Evolutionary conservation across 176 grass and related monocot species (phyloP), one percentile per base, ranked within the genome.

Genomic region (Triticum dicoccoides): DNA sequence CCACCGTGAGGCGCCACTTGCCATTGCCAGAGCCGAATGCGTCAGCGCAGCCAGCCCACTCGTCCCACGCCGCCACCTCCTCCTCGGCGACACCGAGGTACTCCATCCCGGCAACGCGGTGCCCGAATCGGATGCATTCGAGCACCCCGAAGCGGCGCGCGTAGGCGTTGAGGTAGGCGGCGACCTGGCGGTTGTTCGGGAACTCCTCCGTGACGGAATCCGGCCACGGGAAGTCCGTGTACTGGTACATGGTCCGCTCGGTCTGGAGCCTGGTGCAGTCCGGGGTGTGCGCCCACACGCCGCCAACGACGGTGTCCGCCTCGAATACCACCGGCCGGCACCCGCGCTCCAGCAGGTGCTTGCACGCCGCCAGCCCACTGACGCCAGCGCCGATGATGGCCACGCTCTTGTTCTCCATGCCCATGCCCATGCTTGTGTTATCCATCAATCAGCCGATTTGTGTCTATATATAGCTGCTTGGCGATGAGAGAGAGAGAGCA

Each of bases 171-270:
- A 98, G 41, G 83, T 98, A 98, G 8, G 49, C 88, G 34, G 87
- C 80, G 44, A 95, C 89, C 83, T 93, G 86, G 39, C 2, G 13
- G 66, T 87, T 83, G 83, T 76, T 33, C 0, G 89, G 91, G 64
- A 79, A 90, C 9, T 68, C 5, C 33, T 87, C 33, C 11, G 35
- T 92, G 79, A 32, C 80, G 11, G 35, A 17, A 6, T 86, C 9
- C 10, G 90, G 93, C 93, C 90, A 95, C 4, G 93, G 93, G 63
- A 95, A 92, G 80, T 95, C 93, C 3, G 86, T 69, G 88, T 89
- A 95, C 75, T 68, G 75, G 83, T 88, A 95, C 25, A 54, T 58
- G 3, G 42, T 11, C 3, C 49, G 51, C 18, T 86, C 68, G 5
- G 93, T 61, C 88, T 95, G 93, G 29, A 95, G 88, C 13, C 49